These are phyloP conservation scores for Spirogloea muscicola DNA, from an alignment of 139 green algal species.

Conservation along the genomic window DNA sequence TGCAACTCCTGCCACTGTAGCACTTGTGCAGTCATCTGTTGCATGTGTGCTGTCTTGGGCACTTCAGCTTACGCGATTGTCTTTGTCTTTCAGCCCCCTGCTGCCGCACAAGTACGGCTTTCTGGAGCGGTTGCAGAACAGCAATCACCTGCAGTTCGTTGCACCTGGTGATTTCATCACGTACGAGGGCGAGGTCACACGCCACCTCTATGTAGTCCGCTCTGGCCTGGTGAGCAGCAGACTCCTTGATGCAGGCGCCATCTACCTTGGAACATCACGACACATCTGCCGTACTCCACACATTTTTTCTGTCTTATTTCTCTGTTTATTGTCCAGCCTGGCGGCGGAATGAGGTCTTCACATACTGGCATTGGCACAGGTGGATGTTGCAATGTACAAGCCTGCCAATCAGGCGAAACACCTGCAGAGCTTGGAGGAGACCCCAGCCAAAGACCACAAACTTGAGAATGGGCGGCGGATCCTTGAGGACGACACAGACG, in stretches of 20 bases:
- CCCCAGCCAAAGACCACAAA: too few species aligned
- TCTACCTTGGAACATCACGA: too few species aligned
- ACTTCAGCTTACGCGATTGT: neutral
- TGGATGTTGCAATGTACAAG: too few species aligned
- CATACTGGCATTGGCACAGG: too few species aligned
- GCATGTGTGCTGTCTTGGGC: neutral
- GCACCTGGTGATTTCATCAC: neutral
- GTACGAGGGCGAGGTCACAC: neutral
- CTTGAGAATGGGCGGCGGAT: too few species aligned
- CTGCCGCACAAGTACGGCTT: slow-evolving; percentile 4
- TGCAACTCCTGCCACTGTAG: neutral
- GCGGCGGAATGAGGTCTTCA: too few species aligned
- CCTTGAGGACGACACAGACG: too few species aligned
- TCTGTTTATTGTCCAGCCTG: too few species aligned
- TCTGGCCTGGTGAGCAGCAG: neutral
- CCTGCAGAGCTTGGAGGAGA: too few species aligned
- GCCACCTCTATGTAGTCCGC: neutral
- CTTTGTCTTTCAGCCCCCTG: neutral
- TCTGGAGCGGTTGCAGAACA: neutral
- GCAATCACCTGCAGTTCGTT: neutral
- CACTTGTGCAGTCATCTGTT: neutral
- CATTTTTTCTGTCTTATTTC: too few species aligned
- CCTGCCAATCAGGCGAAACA: too few species aligned
- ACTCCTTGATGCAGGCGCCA: neutral
- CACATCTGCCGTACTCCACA: too few species aligned